phyloP scores from a whole-genome alignment of 208 protist species.

The Trypanosoma congolense region DNA sequence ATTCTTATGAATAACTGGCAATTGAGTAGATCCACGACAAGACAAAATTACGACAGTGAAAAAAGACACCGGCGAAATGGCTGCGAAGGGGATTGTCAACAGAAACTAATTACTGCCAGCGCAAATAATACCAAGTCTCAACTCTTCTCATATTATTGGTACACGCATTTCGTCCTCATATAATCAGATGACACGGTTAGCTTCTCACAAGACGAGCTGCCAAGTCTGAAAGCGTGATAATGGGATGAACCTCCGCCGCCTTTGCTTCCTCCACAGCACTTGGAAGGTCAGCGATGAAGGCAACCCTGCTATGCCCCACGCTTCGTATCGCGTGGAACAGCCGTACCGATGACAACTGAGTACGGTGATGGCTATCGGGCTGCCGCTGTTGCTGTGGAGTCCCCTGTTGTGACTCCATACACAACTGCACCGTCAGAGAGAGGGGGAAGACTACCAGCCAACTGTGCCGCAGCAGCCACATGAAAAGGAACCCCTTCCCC shows the following conservation, averaged over 20 bases:
- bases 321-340: conserved; percentile 43
- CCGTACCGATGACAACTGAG: conserved; percentile 11
- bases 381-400: too few relatives aligned
- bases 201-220: conserved; percentile 20
- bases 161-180: too few relatives aligned
- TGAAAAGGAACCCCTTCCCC: conserved; percentile 25
- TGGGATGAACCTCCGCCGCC: conserved; percentile 34
- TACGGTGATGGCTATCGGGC: too few relatives aligned
- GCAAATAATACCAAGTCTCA: too few relatives aligned
- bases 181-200: background rate
- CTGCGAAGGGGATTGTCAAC: too few relatives aligned
- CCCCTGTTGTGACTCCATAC: too few relatives aligned
- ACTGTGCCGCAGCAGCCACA: conserved; percentile 31
- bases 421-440: conserved; percentile 52
- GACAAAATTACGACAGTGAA: too few relatives aligned
- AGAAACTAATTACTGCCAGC: too few relatives aligned
- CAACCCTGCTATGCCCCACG: conserved; percentile 41
- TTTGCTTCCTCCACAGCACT: conserved; percentile 32
- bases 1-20: too few relatives aligned
- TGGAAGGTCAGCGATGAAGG: conserved; percentile 41
- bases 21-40: too few relatives aligned
- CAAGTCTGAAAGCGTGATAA: conserved; percentile 36
- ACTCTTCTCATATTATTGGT: too few relatives aligned
- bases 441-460: conserved; percentile 65
- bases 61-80: too few relatives aligned